Evolutionary conservation across 164 flowering plant genomes (phyloP).

Genomic region (Nelumbo lutea): DNA sequence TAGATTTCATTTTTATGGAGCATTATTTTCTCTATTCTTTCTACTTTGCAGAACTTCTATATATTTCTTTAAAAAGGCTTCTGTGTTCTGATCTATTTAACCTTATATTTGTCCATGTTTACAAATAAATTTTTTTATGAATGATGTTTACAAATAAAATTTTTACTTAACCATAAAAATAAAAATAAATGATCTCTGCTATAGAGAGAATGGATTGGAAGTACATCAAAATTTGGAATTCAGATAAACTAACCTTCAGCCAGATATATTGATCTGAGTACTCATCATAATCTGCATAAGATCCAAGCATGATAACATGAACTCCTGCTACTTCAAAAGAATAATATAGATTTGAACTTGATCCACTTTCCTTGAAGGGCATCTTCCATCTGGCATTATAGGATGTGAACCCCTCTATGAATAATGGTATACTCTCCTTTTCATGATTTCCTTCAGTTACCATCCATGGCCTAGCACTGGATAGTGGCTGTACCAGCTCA

Average conservation of each 20-base stretch:
- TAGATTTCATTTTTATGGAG: no score
- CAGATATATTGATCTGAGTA: slow-evolving; percentile 79
- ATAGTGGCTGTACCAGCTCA: slow-evolving; percentile 84
- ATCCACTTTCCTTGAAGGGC: slow-evolving; percentile 91
- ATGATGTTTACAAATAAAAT: neutral
- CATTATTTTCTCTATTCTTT: no score
- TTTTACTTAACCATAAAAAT: no score
- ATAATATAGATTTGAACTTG: slow-evolving; percentile 79
- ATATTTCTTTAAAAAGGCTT: neutral
- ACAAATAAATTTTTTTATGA: neutral
- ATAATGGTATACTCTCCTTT: slow-evolving; percentile 59
- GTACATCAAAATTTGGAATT: neutral
- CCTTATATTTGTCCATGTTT: no score
- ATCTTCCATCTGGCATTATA: slow-evolving; percentile 96
- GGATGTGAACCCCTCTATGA: slow-evolving; percentile 56
- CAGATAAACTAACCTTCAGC: slow-evolving; percentile 64
- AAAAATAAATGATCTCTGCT: no score
- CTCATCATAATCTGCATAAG: slow-evolving; percentile 75
- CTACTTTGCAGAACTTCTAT: no score
- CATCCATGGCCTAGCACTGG: slow-evolving; percentile 97
- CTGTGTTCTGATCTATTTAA: neutral
- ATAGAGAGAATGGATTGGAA: no score
- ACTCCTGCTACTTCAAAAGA: slow-evolving; percentile 94
- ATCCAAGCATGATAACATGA: slow-evolving; percentile 92
- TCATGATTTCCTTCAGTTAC: slow-evolving; percentile 97